Evolutionary conservation across 2,329 filamentous ascomycete genomes (phyloP).

Genomic region (Trichoderma simmonsii): DNA sequence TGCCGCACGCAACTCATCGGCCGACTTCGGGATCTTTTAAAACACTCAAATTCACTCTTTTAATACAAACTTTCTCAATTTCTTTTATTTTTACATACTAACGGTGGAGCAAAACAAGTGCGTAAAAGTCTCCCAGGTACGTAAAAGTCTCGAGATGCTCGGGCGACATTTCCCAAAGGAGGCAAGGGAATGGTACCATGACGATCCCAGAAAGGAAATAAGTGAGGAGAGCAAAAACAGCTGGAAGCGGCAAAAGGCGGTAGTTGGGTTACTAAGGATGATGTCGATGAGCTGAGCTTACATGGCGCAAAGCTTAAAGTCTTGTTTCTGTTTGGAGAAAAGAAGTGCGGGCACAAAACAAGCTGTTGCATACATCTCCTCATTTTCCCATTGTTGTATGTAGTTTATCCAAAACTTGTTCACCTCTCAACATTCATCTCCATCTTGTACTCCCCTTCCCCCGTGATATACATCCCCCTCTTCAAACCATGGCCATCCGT

Average conservation of each 20-base stretch:
- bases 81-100: neutral
- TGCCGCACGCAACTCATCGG: neutral
- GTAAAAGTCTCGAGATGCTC: neutral
- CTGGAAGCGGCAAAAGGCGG: neutral
- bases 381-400: neutral
- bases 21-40: neutral
- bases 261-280: neutral
- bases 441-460: neutral
- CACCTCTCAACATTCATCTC: neutral
- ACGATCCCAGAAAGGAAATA: neutral
- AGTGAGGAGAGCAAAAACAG: neutral
- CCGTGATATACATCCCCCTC: neutral
- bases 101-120: neutral
- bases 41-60: neutral
- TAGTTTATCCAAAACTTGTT: neutral
- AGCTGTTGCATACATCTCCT: neutral
- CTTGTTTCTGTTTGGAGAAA: neutral
- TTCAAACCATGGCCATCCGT: slow-evolving; percentile 39
- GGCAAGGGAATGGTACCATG: neutral
- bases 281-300: neutral
- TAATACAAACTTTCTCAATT: neutral
- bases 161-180: neutral
- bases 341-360: neutral
- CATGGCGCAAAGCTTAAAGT: slow-evolving; percentile 7
- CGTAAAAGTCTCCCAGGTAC: neutral